Evolutionary conservation across 768 basidiomycete genomes (phyloP).

Genomic region (Russula ochroleuca): DNA sequence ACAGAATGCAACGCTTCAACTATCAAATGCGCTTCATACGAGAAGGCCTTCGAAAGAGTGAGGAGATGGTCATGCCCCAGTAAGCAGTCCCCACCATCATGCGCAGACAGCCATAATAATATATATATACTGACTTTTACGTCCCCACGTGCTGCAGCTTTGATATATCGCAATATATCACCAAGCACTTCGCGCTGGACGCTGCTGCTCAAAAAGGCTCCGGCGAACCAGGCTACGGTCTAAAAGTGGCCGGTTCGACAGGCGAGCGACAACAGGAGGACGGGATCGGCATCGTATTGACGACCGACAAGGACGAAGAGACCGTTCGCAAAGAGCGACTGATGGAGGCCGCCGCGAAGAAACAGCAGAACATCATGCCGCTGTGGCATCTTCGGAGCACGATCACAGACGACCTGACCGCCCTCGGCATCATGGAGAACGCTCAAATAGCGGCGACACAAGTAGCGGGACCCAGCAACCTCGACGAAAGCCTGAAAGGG

Average conservation of each 20-base stretch:
- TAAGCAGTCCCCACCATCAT: conserved; percentile 40
- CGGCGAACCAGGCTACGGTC: conserved; percentile 48
- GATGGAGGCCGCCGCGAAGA: conserved; percentile 76
- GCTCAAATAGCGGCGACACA: conserved; percentile 43
- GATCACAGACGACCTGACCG: conserved; percentile 87
- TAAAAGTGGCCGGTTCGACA: conserved; percentile 72
- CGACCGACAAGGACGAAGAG: conserved; percentile 83
- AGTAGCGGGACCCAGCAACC: conserved; percentile 29
- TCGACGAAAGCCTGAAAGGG: conserved; percentile 67
- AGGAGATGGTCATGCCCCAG: conserved; percentile 81
- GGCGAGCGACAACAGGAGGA: conserved; percentile 58
- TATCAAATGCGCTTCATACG: conserved; percentile 83
- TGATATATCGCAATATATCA: conserved; percentile 80
- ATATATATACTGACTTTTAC: neutral
- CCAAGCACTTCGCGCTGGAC: conserved; percentile 57
- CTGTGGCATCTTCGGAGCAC: conserved; percentile 96
- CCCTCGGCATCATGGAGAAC: conserved; percentile 72
- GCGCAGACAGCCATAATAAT: neutral
- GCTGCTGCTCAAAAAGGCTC: conserved; percentile 53
- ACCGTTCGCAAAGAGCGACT: conserved; percentile 69
- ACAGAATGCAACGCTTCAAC: conserved; percentile 95
- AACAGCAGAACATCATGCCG: conserved; percentile 88
- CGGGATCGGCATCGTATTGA: conserved; percentile 82
- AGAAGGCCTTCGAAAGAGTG: conserved; percentile 84
- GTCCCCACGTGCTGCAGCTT: conserved; percentile 44